A percentile compares a stretch with the other conserved stretches of the same genome.
phyloP scores from a whole-genome alignment of 2,329 filamentous ascomycete genomes.

The Venturia oleaginea region DNA sequence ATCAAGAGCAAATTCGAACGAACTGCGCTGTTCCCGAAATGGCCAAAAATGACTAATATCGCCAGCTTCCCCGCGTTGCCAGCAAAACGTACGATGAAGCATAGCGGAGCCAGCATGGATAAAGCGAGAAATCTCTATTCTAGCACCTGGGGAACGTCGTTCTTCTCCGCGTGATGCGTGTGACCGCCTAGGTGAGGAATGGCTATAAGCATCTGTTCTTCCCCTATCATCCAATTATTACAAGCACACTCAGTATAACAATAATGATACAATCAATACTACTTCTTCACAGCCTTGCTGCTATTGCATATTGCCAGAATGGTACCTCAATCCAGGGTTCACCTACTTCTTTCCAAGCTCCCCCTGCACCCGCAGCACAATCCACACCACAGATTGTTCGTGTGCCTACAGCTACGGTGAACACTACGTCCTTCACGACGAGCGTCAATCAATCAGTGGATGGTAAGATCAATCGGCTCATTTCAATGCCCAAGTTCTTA shows the following conservation, averaged over 20 bases:
- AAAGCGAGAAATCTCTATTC: neutral
- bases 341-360: neutral
- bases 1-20: neutral
- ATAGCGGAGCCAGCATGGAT: neutral
- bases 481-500: neutral
- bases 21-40: neutral
- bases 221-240: neutral
- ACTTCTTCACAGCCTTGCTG: neutral
- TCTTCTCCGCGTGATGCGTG: neutral
- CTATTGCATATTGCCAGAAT: neutral
- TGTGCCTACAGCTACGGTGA: neutral
- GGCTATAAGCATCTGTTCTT: neutral
- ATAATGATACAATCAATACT: neutral
- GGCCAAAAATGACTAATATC: neutral
- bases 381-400: neutral
- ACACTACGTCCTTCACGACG: conserved; percentile 15
- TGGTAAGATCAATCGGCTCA: neutral
- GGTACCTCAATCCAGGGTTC: neutral
- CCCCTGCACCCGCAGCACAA: neutral
- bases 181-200: neutral
- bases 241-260: too few species aligned
- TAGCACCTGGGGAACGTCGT: neutral
- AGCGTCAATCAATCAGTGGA: conserved; percentile 20
- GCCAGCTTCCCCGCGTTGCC: neutral
- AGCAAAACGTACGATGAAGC: neutral